These are phyloP conservation scores for Entomortierella parvispora DNA, from an alignment of 192 early-diverging fungal genomes.

Conservation along the genomic window DNA sequence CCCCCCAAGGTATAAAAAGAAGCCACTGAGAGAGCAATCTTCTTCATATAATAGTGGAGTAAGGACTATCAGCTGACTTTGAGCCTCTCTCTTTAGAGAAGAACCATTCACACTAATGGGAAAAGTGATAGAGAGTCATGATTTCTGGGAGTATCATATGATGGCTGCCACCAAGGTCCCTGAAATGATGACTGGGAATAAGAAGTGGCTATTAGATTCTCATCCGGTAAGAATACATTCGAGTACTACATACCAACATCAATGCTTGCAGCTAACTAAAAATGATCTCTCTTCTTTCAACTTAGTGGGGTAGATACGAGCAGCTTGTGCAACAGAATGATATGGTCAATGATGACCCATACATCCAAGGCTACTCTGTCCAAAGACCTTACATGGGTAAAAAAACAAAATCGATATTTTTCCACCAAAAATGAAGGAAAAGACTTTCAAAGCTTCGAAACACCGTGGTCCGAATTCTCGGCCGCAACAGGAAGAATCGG, in stretches of 20 bases:
- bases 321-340: conserved; percentile 21
- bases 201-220: conserved; percentile 17
- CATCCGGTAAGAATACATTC: background rate
- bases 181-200: conserved; percentile 22
- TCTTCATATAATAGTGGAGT: too few species aligned
- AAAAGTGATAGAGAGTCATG: conserved; percentile 18
- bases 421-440: background rate
- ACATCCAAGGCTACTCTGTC: conserved; percentile 16
- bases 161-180: conserved; percentile 5
- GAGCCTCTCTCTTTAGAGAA: background rate
- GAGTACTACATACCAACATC: too few species aligned
- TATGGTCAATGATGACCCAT: conserved; percentile 33
- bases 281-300: background rate
- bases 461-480: too few species aligned
- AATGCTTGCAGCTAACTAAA: background rate
- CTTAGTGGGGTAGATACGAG: background rate
- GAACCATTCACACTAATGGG: conserved; percentile 10
- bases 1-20: conserved; percentile 13
- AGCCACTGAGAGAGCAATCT: too few species aligned
- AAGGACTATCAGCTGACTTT: too few species aligned
- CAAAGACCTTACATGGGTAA: conserved; percentile 44
- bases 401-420: background rate
- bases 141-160: conserved; percentile 19
- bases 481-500: too few species aligned
- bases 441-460: background rate